phyloP scores from a whole-genome alignment of 2,329 filamentous ascomycete genomes.

The Colletotrichum sp. region DNA sequence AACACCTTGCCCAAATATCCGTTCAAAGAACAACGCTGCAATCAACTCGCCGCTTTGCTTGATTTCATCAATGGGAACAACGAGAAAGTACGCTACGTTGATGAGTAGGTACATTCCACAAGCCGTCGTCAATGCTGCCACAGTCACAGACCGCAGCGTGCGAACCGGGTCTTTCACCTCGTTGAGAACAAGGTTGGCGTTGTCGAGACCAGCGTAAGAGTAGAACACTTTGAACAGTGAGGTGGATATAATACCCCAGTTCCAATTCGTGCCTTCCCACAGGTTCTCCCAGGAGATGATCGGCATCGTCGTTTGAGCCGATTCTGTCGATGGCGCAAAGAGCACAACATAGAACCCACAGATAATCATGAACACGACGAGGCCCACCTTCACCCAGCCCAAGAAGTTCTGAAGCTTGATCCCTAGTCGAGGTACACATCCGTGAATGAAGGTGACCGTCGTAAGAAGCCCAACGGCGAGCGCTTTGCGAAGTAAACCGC shows the following conservation, averaged over 20 bases:
- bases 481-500: conserved; percentile 56
- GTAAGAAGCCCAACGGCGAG: conserved; percentile 64
- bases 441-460: conserved; percentile 62
- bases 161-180: conserved; percentile 72
- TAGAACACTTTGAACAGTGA: conserved; percentile 74
- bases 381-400: conserved; percentile 67
- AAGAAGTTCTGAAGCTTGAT: conserved; percentile 65
- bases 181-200: conserved; percentile 74
- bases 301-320: neutral
- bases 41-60: conserved; percentile 70
- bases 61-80: conserved; percentile 72
- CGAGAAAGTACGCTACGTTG: conserved; percentile 67
- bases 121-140: conserved; percentile 64
- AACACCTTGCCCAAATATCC: conserved; percentile 63
- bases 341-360: conserved; percentile 65
- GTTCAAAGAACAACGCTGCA: conserved; percentile 70
- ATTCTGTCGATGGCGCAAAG: conserved; percentile 34
- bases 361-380: conserved; percentile 66
- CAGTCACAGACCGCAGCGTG: conserved; percentile 67
- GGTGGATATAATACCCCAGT: conserved; percentile 70
- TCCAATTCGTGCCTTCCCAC: conserved; percentile 72
- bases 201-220: conserved; percentile 70
- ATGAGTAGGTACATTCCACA: conserved; percentile 71
- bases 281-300: conserved; percentile 53
- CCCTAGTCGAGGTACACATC: conserved; percentile 60